Evolutionary conservation across 495 filamentous ascomycete species (phyloP), one percentile per base, ranked within the genome.

Genomic region (Lophiostoma macrostomum): DNA sequence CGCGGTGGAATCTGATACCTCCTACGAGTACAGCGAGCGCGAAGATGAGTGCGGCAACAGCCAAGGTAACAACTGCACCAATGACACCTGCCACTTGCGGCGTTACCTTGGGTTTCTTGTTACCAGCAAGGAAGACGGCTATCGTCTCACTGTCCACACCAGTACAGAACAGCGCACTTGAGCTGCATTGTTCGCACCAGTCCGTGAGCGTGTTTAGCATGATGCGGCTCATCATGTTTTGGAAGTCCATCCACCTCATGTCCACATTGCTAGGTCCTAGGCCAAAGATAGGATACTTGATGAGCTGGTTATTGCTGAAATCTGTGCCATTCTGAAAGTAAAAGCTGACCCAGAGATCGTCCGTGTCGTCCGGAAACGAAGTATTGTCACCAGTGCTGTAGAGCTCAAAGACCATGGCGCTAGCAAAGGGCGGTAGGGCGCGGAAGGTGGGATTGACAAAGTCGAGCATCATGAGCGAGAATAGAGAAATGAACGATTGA

Each of bases 341-440:
- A 71, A 91, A 90, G 31, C 87, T 82, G n/a, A 95, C 82, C 56
- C 72, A 80, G 41, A 93, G 76, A 31, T 87, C 74, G 20, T 76
- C 69, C 0, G 12, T 11, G 34, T 56, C 22, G 42, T 67, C 61
- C 0, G 85, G 85, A 45, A 78, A 87, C 61, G 53, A 55, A 13
- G 59, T 64, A 31, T 50, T 50, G 27, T 39, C 22, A 54, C 73
- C 65, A 65, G 76, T 68, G 70, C 16, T 71, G 59, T 84, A 83
- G 5, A 95, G 75, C 68, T 95, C 89, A 58, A 93, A 85, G 20
- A 80, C 73, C 56, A 90, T 76, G n/a, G 83, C 78, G 14, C 83
- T 81, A 20, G 79, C 88, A 47, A 79, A 85, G 39, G 78, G 76
- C 1, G 85, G 84, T 7, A 90, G 71, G 36, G 84, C 83, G 50